A percentile compares a stretch with the other conserved stretches of the same genome.
Conservation (phyloP, 176 grass and related monocot species). For the Luzula sylvatica region DNA sequence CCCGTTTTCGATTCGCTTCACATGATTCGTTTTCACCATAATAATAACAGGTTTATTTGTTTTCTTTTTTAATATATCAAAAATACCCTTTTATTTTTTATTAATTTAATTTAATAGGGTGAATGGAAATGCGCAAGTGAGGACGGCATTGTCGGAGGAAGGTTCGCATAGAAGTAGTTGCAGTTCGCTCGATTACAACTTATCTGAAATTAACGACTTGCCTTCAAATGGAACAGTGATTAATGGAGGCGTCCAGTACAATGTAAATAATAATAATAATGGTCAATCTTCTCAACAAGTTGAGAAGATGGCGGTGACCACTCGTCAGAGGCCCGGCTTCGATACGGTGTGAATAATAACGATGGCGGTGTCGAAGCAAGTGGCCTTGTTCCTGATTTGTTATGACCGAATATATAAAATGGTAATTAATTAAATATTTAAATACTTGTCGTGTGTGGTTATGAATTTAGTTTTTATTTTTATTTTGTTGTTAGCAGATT, state of each 20-base stretch:
- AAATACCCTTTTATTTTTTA: constrained; percentile 4
- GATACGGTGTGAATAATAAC: constrained; percentile 64
- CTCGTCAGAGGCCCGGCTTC: constrained; percentile 52
- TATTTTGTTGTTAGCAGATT: constrained; percentile 11
- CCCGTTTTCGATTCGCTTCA: constrained; percentile 72
- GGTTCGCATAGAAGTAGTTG: constrained; percentile 57
- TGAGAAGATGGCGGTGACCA: constrained; percentile 35
- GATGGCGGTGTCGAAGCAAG: constrained; percentile 38
- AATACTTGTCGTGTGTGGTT: background rate
- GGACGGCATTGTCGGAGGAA: constrained; percentile 30
- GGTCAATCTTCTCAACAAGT: constrained; percentile 52
- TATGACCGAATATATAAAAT: constrained; percentile 19
- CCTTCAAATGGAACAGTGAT: constrained; percentile 32
- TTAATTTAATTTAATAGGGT: constrained; percentile 20
- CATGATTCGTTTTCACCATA: constrained; percentile 54
- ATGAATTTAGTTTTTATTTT: background rate
- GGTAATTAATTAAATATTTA: constrained; percentile 6
- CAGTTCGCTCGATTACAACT: constrained; percentile 55
- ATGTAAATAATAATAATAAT: constrained; percentile 56
- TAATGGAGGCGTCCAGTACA: no score
- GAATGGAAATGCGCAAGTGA: constrained; percentile 35
- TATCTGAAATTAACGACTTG: constrained; percentile 44
- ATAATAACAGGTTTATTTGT: constrained; percentile 47
- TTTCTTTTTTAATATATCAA: background rate
- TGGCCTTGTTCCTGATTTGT: constrained; percentile 41